Evolutionary conservation across 2,329 filamentous ascomycete genomes (phyloP), one percentile per base, ranked within the genome.

Genomic region (Penicillium janthinellum): DNA sequence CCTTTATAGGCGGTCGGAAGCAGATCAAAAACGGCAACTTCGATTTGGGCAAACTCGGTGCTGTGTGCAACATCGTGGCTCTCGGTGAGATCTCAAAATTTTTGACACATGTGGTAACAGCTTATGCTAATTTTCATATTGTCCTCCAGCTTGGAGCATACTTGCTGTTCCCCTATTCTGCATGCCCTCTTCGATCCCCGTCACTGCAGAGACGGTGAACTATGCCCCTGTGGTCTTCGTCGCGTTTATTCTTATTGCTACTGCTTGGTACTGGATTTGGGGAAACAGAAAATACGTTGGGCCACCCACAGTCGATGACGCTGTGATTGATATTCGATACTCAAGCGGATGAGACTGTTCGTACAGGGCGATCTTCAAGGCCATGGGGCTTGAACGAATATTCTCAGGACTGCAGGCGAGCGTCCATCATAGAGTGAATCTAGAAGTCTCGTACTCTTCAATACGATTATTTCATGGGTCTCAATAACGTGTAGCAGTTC

Each of bases 161-260:
- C 81, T 91, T 53, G 87, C 86, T 22, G 84, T 90, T 52, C 87
- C 88, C 2, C 82, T 91, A 12, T 91, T 91, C 79, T 91, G 64
- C 17, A 68, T 68, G 66, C 65, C 64, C 6, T 82, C 85, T 0
- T 76, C 75, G 34, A 76, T 90, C 11, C 88, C 88, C 10, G 85
- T 89, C 37, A 82, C 81, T 0, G 75, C 82, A 3, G 70, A 75
- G 15, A 81, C 79, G 17, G 87, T 90, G 78, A 91, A 91, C 81
- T 91, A 90, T 74, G 88, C 88, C 1, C 85, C 86, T 6, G 88
- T 86, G 44, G 88, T 91, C 17, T 90, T 91, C 66, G 83, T 88
- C 20, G 86, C 80, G 7, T 88, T 89, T 62, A 82, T 84, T 56
- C 49, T 80, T 41, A 80, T 90, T 59, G 85, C 88, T 1, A 81